A percentile compares a stretch with the other conserved stretches of the same genome.
Evolutionary conservation across 1,284 basidiomycete species (phyloP).

Genomic region (Pterulicium gracile): DNA sequence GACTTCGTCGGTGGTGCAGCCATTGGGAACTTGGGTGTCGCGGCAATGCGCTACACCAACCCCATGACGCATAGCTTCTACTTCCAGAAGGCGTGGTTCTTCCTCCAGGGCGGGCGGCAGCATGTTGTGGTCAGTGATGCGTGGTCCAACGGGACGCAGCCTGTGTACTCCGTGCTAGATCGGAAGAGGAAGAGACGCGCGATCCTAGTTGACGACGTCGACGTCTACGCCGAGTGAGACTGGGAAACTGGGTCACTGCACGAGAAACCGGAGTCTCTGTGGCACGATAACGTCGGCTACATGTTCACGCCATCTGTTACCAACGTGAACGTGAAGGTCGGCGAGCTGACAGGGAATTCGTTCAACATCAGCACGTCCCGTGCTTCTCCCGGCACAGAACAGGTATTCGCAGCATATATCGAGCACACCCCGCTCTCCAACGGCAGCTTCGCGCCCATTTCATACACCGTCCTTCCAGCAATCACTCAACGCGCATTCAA

Average conservation of each 20-base stretch:
- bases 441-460: no score
- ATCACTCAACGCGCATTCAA: not conserved
- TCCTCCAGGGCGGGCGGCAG: constrained; percentile 34
- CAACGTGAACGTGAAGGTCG: not conserved
- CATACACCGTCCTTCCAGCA: not conserved
- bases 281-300: constrained; percentile 31
- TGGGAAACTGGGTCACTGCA: constrained; percentile 18
- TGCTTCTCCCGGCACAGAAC: constrained; percentile 24
- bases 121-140: constrained; percentile 31
- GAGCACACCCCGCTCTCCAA: constrained; percentile 16
- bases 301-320: not conserved
- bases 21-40: constrained; percentile 26
- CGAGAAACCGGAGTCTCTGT: constrained; percentile 19
- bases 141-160: constrained; percentile 18
- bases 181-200: constrained; percentile 28
- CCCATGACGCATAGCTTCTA: constrained; percentile 26
- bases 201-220: no score
- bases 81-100: constrained; percentile 43
- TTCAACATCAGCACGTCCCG: constrained; percentile 30
- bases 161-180: constrained; percentile 37
- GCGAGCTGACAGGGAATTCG: constrained; percentile 28
- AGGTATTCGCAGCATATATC: constrained; percentile 35
- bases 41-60: constrained; percentile 34
- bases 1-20: constrained; percentile 35
- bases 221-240: no score